A percentile compares a stretch with the other conserved stretches of the same genome.
Conservation (phyloP, 2,329 filamentous ascomycete species). For the Microsporum canis region DNA sequence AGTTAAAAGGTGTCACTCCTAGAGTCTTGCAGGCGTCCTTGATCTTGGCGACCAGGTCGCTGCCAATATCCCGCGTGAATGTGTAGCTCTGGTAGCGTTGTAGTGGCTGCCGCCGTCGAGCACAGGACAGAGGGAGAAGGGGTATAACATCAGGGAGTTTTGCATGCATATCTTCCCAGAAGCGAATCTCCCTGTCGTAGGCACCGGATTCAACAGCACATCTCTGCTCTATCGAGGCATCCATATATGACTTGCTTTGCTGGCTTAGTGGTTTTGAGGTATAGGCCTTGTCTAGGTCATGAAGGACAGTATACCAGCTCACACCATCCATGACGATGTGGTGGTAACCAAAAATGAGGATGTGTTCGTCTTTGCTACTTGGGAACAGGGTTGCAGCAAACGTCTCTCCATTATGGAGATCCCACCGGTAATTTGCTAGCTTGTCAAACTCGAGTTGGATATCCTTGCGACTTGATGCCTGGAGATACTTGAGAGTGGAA, state of each 20-base stretch:
- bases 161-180: neutral
- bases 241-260: too few relatives aligned
- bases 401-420: slow-evolving; percentile 31
- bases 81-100: neutral
- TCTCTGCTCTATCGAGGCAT: neutral
- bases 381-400: slow-evolving; percentile 22
- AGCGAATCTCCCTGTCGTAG: too few relatives aligned
- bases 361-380: too few relatives aligned
- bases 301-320: slow-evolving; percentile 17
- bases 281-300: too few relatives aligned
- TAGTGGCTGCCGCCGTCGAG: neutral
- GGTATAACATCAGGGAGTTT: neutral
- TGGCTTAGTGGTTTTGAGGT: too few relatives aligned
- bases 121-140: neutral
- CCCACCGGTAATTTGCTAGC: slow-evolving; percentile 24
- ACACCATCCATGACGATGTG: slow-evolving; percentile 43
- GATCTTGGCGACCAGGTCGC: neutral
- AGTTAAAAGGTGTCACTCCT: slow-evolving; percentile 35
- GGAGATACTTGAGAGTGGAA: too few relatives aligned
- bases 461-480: neutral
- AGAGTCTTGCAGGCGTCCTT: neutral
- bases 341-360: slow-evolving; percentile 29
- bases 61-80: neutral
- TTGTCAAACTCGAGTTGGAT: slow-evolving; percentile 12
- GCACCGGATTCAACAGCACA: neutral